Evolutionary conservation across 371 early-diverging fungal species (phyloP), one percentile per base, ranked within the genome.

Genomic region (Mucor indicus): DNA sequence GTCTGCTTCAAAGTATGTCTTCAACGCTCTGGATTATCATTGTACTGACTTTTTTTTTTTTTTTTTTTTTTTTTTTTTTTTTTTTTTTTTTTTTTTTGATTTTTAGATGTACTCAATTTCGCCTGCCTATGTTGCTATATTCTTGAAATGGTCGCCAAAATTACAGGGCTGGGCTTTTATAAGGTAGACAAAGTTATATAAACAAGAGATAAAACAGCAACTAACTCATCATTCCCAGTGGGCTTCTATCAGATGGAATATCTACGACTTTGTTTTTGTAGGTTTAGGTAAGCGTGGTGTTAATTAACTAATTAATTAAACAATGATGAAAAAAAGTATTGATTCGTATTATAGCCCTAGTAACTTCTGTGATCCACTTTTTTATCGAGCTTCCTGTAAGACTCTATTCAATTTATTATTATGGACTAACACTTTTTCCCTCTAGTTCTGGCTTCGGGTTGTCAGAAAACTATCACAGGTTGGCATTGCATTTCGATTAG

Each of bases 401-500:
- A n/a, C n/a, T n/a, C n/a, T n/a, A n/a, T n/a, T n/a, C n/a, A n/a
- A n/a, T n/a, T n/a, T n/a, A n/a, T n/a, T n/a, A n/a, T n/a, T 39
- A 13, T 3, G 16, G 10, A 57, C 61, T 13, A 62, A 55, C 0
- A 41, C 65, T 4, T 44, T 29, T 29, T 8, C 30, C 12, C 30
- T 29, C 30, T 29, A 29, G 8, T 8, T 29, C 12, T 29, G 12
- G 50, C 39, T 48, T 36, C 19, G 35, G 47, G 48, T 53, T 20
- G 45, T 56, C 0, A 51, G 69, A 40, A 71, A 62, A 13, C 31
- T 73, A 16, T 46, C 64, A 3, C 35, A 59, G 9, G 66, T 75
- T 21, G 73, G 69, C 15, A 62, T 77, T 25, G 72, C 74, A 7
- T 75, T 77, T 45, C 69, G 80, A 11, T 49, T 75, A 10, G 77